These are phyloP conservation scores for Trichomonas gallinae DNA, from an alignment of 208 protist genomes.

Conservation along the genomic window DNA sequence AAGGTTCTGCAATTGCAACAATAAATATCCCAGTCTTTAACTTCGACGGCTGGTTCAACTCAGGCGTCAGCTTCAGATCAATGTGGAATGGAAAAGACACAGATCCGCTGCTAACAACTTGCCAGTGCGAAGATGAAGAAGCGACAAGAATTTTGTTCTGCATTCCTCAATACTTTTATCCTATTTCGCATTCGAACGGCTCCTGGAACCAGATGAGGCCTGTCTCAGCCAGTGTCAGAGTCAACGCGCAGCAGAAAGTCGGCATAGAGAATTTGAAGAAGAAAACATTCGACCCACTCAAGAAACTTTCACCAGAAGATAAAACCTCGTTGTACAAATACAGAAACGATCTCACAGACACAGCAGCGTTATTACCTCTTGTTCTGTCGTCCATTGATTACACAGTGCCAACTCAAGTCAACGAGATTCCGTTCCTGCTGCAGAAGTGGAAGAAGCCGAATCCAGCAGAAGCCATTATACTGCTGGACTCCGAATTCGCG, in stretches of 20 bases:
- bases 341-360: not conserved
- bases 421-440: not conserved
- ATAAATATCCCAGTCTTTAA: not conserved
- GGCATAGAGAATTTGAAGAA: not conserved
- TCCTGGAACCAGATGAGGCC: not conserved
- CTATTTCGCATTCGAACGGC: not conserved
- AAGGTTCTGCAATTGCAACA: not conserved
- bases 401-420: not conserved
- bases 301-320: not conserved
- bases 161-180: not conserved
- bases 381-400: not conserved
- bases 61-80: not conserved
- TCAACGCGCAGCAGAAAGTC: not conserved
- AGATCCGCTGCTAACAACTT: not conserved
- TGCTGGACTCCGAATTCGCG: constrained; percentile 55
- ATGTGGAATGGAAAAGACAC: not conserved
- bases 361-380: not conserved
- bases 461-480: constrained; percentile 41
- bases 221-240: not conserved
- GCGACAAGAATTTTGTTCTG: not conserved
- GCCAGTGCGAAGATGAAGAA: not conserved
- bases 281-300: not conserved
- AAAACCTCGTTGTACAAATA: not conserved
- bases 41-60: not conserved
- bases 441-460: not conserved